Evolutionary conservation across 139 green algal species (phyloP), one percentile per base, ranked within the genome.

Genomic region (Closterium sp.): DNA sequence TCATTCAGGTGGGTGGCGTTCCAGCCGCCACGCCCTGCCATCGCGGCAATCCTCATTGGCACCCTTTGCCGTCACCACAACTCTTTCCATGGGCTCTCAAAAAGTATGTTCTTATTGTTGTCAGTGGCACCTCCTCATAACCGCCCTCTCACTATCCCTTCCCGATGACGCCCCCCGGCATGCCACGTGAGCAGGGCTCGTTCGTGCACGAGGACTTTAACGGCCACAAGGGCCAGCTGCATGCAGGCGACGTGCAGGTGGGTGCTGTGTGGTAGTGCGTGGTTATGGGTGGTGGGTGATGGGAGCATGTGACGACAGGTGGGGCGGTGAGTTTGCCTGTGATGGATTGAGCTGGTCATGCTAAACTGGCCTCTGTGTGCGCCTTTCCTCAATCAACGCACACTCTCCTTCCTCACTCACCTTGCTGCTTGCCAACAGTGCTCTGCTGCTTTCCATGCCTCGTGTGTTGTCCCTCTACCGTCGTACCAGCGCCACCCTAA

Each of bases 141-240:
- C 6, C 36, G 6, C 36, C 36, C 36, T 55, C 36, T 12, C 36
- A 55, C 4, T 12, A 55, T 55, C 6, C 6, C 36, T 12, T 55
- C 6, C 36, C 6, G 36, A 12, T 12, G 4, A 55, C 6, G 55
- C 55, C 55, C 0, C 12, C 4, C 16, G 55, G 4, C 19, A 19
- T 12, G 55, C 10, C 16, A 19, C 16, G 12, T 28, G 55, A 76
- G 64, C 89, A 91, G 89, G 92, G 92, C 0, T 83, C 34, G 34
- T 36, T 94, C 23, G 31, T 34, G 34, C 93, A 95, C 86, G 36
- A 94, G 84, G 93, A 95, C 43, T 90, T 89, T 81, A 31, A 34
- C 16, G 93, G 93, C 38, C 94, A 94, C 89, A 66, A 64, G 64
- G 93, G 93, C 0, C 21, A 87, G 19, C 88, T 95, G 25, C 36